Evolutionary conservation across 1,284 basidiomycete species (phyloP), one percentile per base, ranked within the genome.

Genomic region (Cutaneotrichosporon dermatis): DNA sequence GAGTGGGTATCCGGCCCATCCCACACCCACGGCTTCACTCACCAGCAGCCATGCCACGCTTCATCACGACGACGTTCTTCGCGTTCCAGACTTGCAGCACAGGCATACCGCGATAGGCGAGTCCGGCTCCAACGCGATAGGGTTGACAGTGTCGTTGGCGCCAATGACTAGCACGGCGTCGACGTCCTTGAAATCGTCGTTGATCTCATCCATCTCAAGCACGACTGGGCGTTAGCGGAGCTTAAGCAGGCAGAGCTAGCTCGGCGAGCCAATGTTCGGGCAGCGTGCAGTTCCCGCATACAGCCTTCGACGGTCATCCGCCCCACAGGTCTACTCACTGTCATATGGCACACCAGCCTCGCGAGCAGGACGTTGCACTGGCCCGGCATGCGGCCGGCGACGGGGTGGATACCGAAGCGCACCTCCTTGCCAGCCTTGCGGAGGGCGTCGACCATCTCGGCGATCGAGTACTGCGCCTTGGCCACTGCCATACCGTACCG

Each of bases 181-280:
- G 0, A 90, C 91, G 39, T 89, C 87, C 57, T 81, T 80, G 76
- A 92, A 92, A 73, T 92, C 90, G 54, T 91, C 89, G 71, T 92
- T 90, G 78, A 92, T 91, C 77, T 92, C 89, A 66, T 92, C 89
- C 90, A 92, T 91, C 79, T 92, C 89, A 57, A 89, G 80, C 35
- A 91, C 89, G 63, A 91, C 89, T 89, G 66, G 5, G 15, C n/a
- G 51, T 58, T 42, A 60, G 58, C 42, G 25, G 25, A 25, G 25
- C 25, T 25, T 25, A 25, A 25, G 25, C 25, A 25, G 25, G 25
- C 25, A 25, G 25, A 25, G 25, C 25, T 25, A 25, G 25, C 25
- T 25, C 25, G 25, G 25, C 25, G 25, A 25, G 25, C 25, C 25
- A 25, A 25, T 25, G 25, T 25, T 25, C 25, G 25, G 25, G 25